A percentile compares a stretch with the other conserved stretches of the same genome.
Evolutionary conservation across 2,329 filamentous ascomycete genomes (phyloP).

Genomic region (Trichoderma breve): DNA sequence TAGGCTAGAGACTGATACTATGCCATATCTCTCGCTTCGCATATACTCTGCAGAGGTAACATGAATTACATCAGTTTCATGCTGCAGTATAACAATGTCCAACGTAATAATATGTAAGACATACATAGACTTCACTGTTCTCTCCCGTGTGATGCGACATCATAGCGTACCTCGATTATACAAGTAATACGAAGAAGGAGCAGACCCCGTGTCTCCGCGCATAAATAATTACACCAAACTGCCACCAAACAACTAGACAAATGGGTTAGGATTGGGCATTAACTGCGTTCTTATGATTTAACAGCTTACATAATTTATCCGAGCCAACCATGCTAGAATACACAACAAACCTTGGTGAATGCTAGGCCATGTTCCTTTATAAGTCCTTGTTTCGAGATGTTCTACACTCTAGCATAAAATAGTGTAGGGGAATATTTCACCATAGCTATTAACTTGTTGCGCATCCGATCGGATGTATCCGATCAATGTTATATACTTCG

Average conservation of each 20-base stretch:
- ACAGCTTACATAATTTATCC: background rate
- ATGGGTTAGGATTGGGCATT: background rate
- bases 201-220: background rate
- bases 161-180: background rate
- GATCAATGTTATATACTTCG: background rate
- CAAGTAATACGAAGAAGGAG: background rate
- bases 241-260: background rate
- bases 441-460: background rate
- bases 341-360: background rate
- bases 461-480: background rate
- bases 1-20: background rate
- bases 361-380: background rate
- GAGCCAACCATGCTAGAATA: background rate
- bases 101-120: background rate
- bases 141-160: background rate
- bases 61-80: background rate
- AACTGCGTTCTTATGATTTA: background rate
- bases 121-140: background rate
- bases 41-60: background rate
- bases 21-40: background rate
- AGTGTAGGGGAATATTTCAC: background rate
- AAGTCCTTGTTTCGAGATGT: background rate
- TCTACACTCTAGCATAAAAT: background rate
- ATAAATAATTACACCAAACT: background rate
- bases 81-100: background rate